Conservation (phyloP, 441 rosid genomes). For the Syzygium malaccense region DNA sequence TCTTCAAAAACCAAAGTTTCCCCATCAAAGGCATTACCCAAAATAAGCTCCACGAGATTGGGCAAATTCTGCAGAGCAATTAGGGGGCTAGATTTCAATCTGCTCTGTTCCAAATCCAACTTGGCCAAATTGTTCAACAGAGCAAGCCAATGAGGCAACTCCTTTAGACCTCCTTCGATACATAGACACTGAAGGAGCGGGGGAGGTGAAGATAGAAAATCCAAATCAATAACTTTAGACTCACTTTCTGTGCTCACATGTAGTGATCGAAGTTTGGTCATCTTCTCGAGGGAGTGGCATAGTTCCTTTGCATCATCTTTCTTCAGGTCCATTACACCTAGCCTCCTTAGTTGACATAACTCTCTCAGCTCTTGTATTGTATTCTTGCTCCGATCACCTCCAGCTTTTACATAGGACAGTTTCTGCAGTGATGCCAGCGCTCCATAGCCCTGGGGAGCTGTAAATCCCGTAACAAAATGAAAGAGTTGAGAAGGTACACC, state of each 20-base stretch:
- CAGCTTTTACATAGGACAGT: not conserved
- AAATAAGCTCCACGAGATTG: not conserved
- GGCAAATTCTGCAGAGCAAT: not conserved
- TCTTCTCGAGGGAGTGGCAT: no score
- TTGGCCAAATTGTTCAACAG: not conserved
- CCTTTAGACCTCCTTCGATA: not conserved
- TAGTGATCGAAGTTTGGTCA: no score
- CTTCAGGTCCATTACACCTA: no score
- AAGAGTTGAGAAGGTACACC: fast-evolving
- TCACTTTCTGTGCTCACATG: not conserved
- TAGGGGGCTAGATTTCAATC: not conserved
- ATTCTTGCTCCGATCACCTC: not conserved
- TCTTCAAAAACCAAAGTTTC: not conserved
- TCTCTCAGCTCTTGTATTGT: not conserved
- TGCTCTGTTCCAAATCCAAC: fast-evolving
- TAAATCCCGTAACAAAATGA: fast-evolving
- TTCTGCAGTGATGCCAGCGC: not conserved
- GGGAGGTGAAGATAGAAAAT: not conserved
- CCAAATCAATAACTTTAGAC: not conserved
- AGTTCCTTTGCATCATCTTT: no score
- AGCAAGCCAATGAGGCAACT: not conserved
- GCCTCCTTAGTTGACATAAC: not conserved
- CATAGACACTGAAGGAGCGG: not conserved
- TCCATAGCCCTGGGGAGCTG: not conserved
- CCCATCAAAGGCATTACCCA: not conserved